These are phyloP conservation scores for Acanthamoeba triangularis DNA, from an alignment of 208 protist species.

Conservation along the genomic window DNA sequence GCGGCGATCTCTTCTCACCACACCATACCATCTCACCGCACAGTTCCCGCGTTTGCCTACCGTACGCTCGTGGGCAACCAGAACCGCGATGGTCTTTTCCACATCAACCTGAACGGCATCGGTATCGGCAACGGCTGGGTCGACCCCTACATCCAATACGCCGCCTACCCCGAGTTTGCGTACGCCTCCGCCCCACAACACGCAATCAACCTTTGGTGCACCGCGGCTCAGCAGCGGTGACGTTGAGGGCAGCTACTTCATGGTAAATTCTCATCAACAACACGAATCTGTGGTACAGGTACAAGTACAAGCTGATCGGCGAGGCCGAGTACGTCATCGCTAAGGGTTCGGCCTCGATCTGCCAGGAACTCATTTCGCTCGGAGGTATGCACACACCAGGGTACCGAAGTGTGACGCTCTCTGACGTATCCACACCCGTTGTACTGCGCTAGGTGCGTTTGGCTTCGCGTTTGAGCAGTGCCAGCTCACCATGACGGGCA, in stretches of 20 bases:
- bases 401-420: neutral
- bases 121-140: conserved; percentile 65
- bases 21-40: too few relatives aligned
- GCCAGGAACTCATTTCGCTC: conserved; percentile 10
- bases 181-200: neutral
- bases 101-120: conserved; percentile 59
- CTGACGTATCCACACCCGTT: neutral
- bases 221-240: neutral
- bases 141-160: conserved; percentile 56
- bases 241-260: neutral
- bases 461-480: conserved; percentile 36
- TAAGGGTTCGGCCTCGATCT: neutral
- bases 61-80: conserved; percentile 31
- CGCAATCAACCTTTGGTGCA: neutral
- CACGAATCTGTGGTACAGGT: neutral
- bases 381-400: neutral
- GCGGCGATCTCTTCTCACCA: too few relatives aligned
- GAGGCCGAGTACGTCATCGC: conserved; percentile 35
- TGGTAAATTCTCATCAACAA: neutral
- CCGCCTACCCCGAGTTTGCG: conserved; percentile 51
- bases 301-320: conserved; percentile 52
- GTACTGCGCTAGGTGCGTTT: neutral
- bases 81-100: neutral
- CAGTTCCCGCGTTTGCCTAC: conserved; percentile 42
- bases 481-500: conserved; percentile 40